phyloP scores from a whole-genome alignment of 257 asterid genomes.

The Ligustrum vulgare region DNA sequence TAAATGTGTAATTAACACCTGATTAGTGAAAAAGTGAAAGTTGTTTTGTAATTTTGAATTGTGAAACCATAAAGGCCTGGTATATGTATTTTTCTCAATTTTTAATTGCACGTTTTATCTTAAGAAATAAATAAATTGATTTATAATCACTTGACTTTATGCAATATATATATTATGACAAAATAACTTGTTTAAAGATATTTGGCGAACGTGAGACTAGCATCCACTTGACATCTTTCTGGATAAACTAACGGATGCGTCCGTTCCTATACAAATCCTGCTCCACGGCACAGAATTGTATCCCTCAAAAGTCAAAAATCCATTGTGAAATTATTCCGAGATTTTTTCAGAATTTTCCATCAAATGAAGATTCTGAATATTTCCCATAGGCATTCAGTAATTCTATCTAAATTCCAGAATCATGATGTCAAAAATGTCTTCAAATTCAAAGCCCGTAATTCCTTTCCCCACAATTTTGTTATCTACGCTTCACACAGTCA shows the following conservation, averaged over 20 bases:
- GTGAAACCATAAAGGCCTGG: too few species aligned
- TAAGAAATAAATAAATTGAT: too few species aligned
- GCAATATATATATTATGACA: too few species aligned
- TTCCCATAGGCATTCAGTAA: conserved; percentile 4
- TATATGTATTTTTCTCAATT: too few species aligned
- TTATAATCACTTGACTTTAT: too few species aligned
- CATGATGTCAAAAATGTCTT: conserved; percentile 11
- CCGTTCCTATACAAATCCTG: conserved; percentile 15
- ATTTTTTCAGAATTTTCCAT: conserved; percentile 3
- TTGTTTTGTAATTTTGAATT: too few species aligned
- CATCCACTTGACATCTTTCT: background rate
- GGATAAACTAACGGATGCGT: conserved; percentile 37
- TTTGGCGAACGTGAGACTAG: too few species aligned
- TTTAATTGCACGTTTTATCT: too few species aligned
- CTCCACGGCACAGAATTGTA: background rate
- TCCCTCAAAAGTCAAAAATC: background rate
- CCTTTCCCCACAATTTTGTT: conserved; percentile 28
- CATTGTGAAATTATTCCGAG: background rate
- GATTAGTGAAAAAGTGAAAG: too few species aligned
- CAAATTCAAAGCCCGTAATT: conserved; percentile 27
- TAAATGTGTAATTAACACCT: too few species aligned
- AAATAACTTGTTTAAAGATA: too few species aligned
- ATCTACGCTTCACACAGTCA: conserved; percentile 24
- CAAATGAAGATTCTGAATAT: conserved; percentile 28
- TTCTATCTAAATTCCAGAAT: conserved; percentile 15